Evolutionary conservation across 2,329 filamentous ascomycete genomes (phyloP), one percentile per base, ranked within the genome.

Genomic region (Nemania diffusa): DNA sequence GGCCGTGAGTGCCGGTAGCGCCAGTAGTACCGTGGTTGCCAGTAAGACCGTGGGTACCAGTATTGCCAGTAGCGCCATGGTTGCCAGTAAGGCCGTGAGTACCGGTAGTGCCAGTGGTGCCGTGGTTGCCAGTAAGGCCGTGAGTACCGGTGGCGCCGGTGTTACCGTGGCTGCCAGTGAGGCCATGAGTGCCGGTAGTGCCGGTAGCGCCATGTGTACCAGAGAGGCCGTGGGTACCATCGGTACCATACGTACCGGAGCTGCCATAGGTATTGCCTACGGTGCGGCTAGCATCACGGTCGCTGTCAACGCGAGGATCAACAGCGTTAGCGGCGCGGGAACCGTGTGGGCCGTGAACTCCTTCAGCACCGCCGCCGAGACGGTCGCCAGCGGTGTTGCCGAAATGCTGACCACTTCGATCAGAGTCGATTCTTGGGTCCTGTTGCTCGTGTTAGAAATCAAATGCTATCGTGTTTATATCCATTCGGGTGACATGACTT

Each of bases 391-490:
- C 72, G 4, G 69, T 71, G 67, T 76, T 77, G 42, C 76, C 75
- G 5, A 68, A 26, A 24, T 64, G 71, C 15, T 71, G 63, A 34
- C 74, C 75, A 37, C 70, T 71, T 15, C 84, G 78, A 72, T 88
- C 84, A 3, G 83, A 85, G 74, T 88, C 85, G 58, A 87, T 79
- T n/a, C 84, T 79, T 22, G 85, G 85, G 69, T 88, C 86, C 44
- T 69, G 22, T 20, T 20, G 2, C 24, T 11, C 29, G 22, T 51
- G 50, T 62, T 48, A 57, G 50, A 55, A 46, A 51, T 24, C 17
- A 6, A 17, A 9, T 26, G 9, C 37, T 40, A 9, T 40, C 13
- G 13, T 40, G 37, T 17, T 40, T 13, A 40, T 40, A 7, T 17
- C 7, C 11, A 9, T 32, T n/a, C 5, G 20, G 5, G 20, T 40